Evolutionary conservation across 2,329 filamentous ascomycete genomes (phyloP).

Genomic region (Colletotrichum sp.): DNA sequence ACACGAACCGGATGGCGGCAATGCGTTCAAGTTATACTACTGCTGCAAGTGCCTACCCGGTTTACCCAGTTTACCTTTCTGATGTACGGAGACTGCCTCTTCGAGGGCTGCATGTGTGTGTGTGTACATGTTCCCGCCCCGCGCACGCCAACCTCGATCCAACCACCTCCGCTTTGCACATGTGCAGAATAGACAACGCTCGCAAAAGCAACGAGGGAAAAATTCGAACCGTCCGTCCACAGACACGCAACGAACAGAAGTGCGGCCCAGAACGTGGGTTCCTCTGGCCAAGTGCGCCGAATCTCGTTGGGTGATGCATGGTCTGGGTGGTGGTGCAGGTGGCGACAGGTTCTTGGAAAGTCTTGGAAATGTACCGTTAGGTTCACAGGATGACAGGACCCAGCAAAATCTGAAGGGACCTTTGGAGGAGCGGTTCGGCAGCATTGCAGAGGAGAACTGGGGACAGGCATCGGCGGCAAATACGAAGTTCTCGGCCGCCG

Average conservation of each 20-base stretch:
- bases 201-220: background rate
- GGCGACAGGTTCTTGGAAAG: background rate
- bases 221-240: background rate
- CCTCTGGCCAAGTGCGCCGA: background rate
- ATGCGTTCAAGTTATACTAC: slow-evolving; percentile 7
- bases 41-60: background rate
- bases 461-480: background rate
- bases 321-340: slow-evolving; percentile 1
- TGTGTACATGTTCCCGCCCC: background rate
- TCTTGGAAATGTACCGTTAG: background rate
- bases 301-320: background rate
- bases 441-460: background rate
- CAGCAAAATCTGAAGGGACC: background rate
- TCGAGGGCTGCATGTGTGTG: background rate
- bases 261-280: background rate
- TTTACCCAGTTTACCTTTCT: background rate
- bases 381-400: background rate
- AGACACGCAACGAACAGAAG: background rate
- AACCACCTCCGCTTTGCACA: slow-evolving; percentile 1
- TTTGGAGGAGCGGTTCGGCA: background rate
- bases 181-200: background rate
- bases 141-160: background rate
- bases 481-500: slow-evolving; percentile 9
- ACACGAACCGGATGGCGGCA: background rate
- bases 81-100: background rate